Percentiles rank a stretch among this genome's conserved stretches.
Evolutionary conservation across 2,329 filamentous ascomycete genomes (phyloP).

Genomic region (Fusarium phyllophilum): DNA sequence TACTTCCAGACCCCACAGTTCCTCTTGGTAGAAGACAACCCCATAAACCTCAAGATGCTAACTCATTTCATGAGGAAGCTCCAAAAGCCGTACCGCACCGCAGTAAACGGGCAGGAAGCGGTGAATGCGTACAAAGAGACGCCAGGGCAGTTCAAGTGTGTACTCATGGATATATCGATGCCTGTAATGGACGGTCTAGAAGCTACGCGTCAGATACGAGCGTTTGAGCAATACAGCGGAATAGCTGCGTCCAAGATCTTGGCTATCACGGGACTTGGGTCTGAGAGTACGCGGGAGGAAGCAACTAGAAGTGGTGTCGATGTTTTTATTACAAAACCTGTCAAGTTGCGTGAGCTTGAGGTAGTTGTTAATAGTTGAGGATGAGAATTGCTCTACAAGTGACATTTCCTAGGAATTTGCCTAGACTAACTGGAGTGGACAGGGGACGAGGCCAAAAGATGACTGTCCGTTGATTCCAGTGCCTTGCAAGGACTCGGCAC

Average conservation of each 20-base stretch:
- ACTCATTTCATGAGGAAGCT: conserved; percentile 49
- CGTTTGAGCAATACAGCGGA: neutral
- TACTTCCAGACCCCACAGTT: conserved; percentile 20
- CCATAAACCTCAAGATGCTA: conserved; percentile 51
- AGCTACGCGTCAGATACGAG: conserved; percentile 5
- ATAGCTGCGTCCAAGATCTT: neutral
- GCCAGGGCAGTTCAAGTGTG: neutral
- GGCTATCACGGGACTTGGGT: neutral
- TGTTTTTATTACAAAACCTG: conserved; percentile 4
- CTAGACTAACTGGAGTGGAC: neutral
- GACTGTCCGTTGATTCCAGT: fast-evolving
- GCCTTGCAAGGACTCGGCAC: neutral
- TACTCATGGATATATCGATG: conserved; percentile 17
- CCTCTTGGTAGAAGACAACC: conserved; percentile 54
- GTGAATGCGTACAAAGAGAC: conserved; percentile 38
- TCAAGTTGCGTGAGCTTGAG: neutral
- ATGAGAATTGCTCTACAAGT: too few species aligned
- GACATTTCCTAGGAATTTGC: neutral
- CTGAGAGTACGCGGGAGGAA: neutral
- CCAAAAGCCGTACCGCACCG: conserved; percentile 38
- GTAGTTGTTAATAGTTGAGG: neutral
- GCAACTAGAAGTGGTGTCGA: conserved; percentile 2
- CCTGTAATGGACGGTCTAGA: conserved; percentile 1
- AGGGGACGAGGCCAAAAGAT: neutral
- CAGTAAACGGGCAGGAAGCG: conserved; percentile 48